Conservation (phyloP, 129 eudicot genomes). For the Erigeron canadensis region DNA sequence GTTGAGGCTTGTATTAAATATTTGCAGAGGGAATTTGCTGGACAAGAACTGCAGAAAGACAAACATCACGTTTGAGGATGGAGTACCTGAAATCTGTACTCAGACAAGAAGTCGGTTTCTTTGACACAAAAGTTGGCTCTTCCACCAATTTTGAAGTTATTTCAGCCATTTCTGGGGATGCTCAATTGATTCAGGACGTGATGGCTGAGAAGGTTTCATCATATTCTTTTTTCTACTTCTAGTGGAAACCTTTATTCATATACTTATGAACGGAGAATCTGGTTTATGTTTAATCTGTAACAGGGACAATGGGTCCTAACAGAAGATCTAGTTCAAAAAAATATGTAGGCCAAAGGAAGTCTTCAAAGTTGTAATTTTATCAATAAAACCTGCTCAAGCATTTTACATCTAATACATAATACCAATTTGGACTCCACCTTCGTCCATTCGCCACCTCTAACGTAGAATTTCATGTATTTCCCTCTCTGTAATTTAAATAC, state of each 20-base stretch:
- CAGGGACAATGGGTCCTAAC: not conserved
- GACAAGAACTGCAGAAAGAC: conserved; percentile 87
- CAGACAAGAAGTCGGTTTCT: conserved; percentile 77
- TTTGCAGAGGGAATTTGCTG: conserved; percentile 77
- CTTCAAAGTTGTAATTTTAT: not conserved
- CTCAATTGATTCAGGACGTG: conserved; percentile 74
- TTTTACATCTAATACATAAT: not conserved
- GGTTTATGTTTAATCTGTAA: not conserved
- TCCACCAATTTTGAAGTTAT: conserved; percentile 66
- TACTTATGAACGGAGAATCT: not conserved
- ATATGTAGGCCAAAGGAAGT: not conserved
- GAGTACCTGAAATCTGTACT: conserved; percentile 72
- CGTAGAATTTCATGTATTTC: not conserved
- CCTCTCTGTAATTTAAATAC: not conserved
- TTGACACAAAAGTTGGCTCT: conserved; percentile 65
- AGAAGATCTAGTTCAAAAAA: not conserved
- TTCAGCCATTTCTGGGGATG: conserved; percentile 64
- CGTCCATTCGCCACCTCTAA: not conserved
- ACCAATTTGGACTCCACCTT: not conserved
- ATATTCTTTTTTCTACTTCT: conserved; percentile 1
- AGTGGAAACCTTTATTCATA: not conserved
- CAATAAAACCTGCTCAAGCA: not conserved
- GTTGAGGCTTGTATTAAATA: not conserved
- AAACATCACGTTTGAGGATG: conserved; percentile 63
- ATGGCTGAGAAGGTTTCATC: conserved; percentile 68